Base-by-base conservation (phyloP, 805 yeast species). In the Yamadazyma sp. region DNA sequence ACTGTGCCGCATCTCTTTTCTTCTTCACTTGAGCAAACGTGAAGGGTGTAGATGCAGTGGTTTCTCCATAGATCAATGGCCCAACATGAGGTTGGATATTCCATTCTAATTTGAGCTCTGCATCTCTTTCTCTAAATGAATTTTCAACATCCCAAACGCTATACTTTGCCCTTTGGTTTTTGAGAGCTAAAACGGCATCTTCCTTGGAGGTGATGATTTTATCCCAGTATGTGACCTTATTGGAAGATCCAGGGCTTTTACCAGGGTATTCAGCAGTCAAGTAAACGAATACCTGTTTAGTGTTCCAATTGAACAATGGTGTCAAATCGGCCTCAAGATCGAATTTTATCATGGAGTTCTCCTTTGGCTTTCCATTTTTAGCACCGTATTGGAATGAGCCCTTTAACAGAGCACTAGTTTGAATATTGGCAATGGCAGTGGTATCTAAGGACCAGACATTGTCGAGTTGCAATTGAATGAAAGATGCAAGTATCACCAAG, bases 41-140 rank as follows among this genome's bases (percentile, higher is more conserved):
- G 42, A 68, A 62, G 2, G 55, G 42, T 8, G 52, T 41, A 13
- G 40, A 40, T 5, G 63, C 46, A 12, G 42, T 42, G 9, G 72
- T 71, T 37, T 74, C 72, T 3, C 96, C 96, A 59, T 69, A 84
- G 0, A 79, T 57, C 45, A 91, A 63, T 0, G 88, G 78, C 9
- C 99, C 99, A 6, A 91, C 78, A 58, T 80, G 73, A 1, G 99
- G 99, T 64, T 91, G 98, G 31, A 91, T 73, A 57, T 90, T 90
- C 91, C 96, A 91, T 46, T 86, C 89, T 36, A 91, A 67, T 44
- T 71, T 77, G 40, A 91, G 67, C 3, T 64, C 69, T 14, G 95
- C 87, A 15, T 82, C 76, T 50, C 84, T 77, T 36, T 75, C 78
- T 34, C 77, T 66, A 44, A 82, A 74, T 15, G 73, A 61, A 37